Evolutionary conservation across 2,329 filamentous ascomycete genomes (phyloP).

Genomic region (Colletotrichum sp.): DNA sequence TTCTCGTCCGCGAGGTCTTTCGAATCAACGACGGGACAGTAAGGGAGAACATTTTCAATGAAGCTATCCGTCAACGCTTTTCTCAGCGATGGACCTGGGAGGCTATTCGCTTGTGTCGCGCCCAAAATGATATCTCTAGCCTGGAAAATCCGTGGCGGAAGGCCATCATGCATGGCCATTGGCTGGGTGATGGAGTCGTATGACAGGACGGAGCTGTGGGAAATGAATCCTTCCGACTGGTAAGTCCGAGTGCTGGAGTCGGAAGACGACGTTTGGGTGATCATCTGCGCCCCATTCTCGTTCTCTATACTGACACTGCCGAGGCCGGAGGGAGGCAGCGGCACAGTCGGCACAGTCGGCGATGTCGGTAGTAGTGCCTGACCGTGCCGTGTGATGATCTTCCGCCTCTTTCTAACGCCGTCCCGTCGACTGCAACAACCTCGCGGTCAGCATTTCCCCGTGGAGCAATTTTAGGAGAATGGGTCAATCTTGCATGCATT

Average conservation of each 20-base stretch:
- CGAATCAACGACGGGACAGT: neutral
- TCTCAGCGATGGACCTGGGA: neutral
- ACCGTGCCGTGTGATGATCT: neutral
- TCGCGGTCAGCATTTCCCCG: neutral
- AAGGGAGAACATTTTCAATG: neutral
- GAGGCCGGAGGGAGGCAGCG: neutral
- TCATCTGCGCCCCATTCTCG: neutral
- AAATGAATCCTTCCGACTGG: neutral
- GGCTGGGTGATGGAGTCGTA: neutral
- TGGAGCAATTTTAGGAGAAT: neutral
- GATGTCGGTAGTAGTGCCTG: neutral
- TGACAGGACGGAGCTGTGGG: neutral
- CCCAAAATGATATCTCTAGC: neutral
- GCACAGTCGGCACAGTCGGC: neutral
- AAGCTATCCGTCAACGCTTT: neutral
- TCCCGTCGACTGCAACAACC: neutral
- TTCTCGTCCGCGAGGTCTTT: fast-evolving
- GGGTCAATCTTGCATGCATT: neutral
- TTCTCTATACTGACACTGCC: neutral
- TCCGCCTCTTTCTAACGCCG: neutral
- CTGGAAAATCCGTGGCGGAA: neutral
- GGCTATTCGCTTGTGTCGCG: neutral
- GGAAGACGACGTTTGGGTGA: neutral
- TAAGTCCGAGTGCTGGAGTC: neutral
- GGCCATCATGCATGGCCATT: fast-evolving